Evolutionary conservation across 345 rosid genomes (phyloP).

Genomic region (Zanthoxylum bungeanum): DNA sequence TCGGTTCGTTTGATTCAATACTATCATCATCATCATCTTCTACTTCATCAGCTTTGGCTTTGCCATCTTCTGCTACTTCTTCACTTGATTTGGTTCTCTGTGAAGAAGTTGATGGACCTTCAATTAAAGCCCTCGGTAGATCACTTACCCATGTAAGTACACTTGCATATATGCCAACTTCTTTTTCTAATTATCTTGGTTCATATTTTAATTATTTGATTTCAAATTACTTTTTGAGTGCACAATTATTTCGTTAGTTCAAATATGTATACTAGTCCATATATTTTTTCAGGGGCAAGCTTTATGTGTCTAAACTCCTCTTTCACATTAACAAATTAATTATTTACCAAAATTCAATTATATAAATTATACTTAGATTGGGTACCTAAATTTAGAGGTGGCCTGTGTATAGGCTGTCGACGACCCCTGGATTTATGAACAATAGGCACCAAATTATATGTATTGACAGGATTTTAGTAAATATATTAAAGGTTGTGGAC

Average conservation of each 20-base stretch:
- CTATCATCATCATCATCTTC: slow-evolving; percentile 18
- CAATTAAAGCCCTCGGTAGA: slow-evolving; percentile 54
- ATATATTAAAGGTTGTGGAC: too few relatives aligned
- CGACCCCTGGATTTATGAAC: too few relatives aligned
- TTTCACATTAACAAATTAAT: too few relatives aligned
- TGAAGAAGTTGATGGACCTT: slow-evolving; percentile 44
- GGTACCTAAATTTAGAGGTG: too few relatives aligned
- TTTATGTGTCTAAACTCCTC: too few relatives aligned
- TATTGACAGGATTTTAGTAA: too few relatives aligned
- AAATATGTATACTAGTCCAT: too few relatives aligned
- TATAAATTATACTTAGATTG: too few relatives aligned
- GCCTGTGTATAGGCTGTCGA: too few relatives aligned
- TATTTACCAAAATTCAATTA: too few relatives aligned
- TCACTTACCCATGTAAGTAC: slow-evolving; percentile 72
- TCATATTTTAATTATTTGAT: background rate
- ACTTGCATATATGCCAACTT: background rate
- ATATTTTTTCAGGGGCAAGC: too few relatives aligned
- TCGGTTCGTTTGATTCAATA: background rate
- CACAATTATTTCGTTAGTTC: background rate
- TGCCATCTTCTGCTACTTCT: slow-evolving; percentile 28
- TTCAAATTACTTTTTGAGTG: background rate
- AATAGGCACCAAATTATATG: too few relatives aligned
- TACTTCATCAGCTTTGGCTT: slow-evolving; percentile 19
- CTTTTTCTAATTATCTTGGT: background rate
- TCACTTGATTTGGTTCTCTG: slow-evolving; percentile 42